Evolutionary conservation across 2,329 filamentous ascomycete species (phyloP).

Genomic region (Penicillium griseofulvum): DNA sequence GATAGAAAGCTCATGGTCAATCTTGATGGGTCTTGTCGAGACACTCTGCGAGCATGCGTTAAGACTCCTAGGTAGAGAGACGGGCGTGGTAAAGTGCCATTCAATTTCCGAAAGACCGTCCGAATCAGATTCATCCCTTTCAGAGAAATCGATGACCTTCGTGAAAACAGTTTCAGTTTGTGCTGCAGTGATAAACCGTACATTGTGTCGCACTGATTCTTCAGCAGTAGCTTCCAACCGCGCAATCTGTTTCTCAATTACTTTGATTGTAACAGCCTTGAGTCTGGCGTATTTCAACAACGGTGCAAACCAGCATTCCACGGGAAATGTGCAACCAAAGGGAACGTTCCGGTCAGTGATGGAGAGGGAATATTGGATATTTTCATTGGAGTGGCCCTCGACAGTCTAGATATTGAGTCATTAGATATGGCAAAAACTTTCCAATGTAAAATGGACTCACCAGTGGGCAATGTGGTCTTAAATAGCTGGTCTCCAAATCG

Average conservation of each 20-base stretch:
- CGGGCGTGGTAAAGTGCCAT: background rate
- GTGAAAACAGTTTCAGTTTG: slow-evolving; percentile 8
- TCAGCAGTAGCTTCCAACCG: slow-evolving; percentile 17
- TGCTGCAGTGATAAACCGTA: slow-evolving; percentile 11
- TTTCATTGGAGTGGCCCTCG: slow-evolving; percentile 7
- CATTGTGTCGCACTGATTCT: slow-evolving; percentile 13
- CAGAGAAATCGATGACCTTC: background rate
- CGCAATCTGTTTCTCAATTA: slow-evolving; percentile 18
- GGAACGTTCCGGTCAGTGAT: slow-evolving; percentile 18
- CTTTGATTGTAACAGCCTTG: slow-evolving; percentile 5
- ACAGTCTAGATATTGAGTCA: slow-evolving; percentile 6
- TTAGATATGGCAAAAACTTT: background rate
- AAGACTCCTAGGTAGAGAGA: background rate
- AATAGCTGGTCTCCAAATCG: background rate
- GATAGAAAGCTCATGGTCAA: background rate
- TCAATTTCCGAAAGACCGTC: background rate
- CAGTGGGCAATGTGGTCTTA: background rate
- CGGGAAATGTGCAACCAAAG: slow-evolving; percentile 19
- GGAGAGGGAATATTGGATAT: slow-evolving; percentile 19
- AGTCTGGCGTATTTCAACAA: slow-evolving; percentile 12
- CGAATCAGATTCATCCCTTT: background rate
- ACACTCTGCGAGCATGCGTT: slow-evolving; percentile 4
- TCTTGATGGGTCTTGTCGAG: slow-evolving; percentile 1
- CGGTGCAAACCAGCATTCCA: slow-evolving; percentile 19
- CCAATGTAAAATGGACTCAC: background rate